Base-by-base conservation (phyloP, 164 flowering plant species). In the Chloranthus sessilifolius region DNA sequence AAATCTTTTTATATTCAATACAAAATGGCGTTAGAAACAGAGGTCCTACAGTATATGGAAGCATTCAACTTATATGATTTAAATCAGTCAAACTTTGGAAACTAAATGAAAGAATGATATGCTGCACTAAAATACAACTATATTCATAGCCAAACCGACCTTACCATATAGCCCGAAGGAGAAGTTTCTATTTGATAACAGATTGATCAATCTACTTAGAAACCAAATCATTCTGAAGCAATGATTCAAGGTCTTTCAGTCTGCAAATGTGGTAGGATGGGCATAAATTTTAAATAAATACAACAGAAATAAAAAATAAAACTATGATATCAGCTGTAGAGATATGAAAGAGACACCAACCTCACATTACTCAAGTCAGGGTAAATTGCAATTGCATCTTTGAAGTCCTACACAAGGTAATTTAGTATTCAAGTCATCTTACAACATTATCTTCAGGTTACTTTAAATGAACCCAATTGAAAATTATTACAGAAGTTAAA, bases 311-410 rank as follows among this genome's bases (percentile, higher is more conserved):
- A 14, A 12, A 26, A 17, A 2, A 20, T 45, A 6, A 29, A 40
- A 5, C 20, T 9, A 10, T 38, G 4, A 47, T 17, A 28, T 12
- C 31, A 10, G 8, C 29, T 15, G 46, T 5, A 1, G 1, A 47
- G 9, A 22, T 17, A 43, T 15, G 26, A 52, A 39, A 31, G 11
- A 12, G 19, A 5, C 7, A 49, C 44, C 49, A 76, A 92, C 99
- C 82, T 76, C 34, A 88, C 76, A 52, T 69, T 64, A 59, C 79
- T 71, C 74, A 92, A 67, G 60, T 92, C 92, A 29, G 96, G 88
- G 58, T 81, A 92, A 29, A 67, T 41, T 52, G 91, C 91, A 51
- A 81, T 71, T 34, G 99, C 99, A 31, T 84, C 95, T 46, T 61
- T 69, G 57, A 92, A 92, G 62, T 88, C 95, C 99, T 92, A 52